Conservation (phyloP, 345 rosid genomes). For the Syzygium oleosum region DNA sequence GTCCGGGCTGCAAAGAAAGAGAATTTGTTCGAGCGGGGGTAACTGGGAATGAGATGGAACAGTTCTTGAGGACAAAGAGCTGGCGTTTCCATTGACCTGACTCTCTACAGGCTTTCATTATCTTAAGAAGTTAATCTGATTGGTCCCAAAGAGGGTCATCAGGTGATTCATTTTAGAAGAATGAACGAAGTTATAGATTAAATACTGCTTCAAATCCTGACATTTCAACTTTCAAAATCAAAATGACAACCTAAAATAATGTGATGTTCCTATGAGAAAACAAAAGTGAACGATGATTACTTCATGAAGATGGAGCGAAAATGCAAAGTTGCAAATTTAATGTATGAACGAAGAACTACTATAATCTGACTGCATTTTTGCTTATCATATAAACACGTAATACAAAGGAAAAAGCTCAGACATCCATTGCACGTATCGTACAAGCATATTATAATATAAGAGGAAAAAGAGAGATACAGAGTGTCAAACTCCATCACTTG, state of each 20-base stretch:
- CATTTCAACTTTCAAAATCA: not conserved
- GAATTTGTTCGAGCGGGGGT: not conserved
- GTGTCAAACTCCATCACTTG: not conserved
- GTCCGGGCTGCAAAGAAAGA: no score
- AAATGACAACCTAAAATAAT: not conserved
- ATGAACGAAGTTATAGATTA: not conserved
- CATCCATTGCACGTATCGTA: not conserved
- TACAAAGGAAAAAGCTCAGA: not conserved
- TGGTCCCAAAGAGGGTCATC: not conserved
- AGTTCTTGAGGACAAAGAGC: not conserved
- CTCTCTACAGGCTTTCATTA: not conserved
- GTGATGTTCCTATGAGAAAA: not conserved
- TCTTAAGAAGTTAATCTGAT: not conserved
- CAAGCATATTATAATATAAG: no score
- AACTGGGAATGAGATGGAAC: not conserved
- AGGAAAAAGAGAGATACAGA: not conserved
- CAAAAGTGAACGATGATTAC: not conserved
- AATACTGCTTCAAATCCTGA: not conserved
- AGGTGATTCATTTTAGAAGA: no score
- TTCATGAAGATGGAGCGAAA: not conserved
- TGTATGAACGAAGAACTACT: not conserved
- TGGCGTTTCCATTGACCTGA: not conserved
- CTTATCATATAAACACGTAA: not conserved
- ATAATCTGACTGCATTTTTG: not conserved
- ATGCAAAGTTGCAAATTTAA: not conserved